A percentile compares a stretch with the other conserved stretches of the same genome.
Conservation (phyloP, 225 moss, liverwort and hornwort species). For the Pleurozium schreberi region DNA sequence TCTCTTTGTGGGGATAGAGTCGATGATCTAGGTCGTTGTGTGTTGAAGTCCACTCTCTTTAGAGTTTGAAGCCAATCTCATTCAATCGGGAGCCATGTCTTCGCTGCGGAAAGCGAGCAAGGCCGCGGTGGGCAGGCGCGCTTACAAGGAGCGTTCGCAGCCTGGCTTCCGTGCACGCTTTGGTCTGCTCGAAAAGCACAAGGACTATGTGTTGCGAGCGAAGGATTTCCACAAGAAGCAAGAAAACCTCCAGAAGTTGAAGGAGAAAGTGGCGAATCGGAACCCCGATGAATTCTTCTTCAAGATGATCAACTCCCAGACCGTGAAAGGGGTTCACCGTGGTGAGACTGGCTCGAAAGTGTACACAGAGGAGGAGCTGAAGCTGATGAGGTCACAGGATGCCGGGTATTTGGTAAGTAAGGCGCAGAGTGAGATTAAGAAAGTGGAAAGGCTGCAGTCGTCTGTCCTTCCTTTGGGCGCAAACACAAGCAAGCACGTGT, state of each 20-base stretch:
- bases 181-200: constrained; percentile 96
- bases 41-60: neutral
- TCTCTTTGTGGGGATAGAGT: no score
- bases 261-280: constrained; percentile 72
- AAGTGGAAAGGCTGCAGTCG: constrained; percentile 64
- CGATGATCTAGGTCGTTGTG: constrained; percentile 5
- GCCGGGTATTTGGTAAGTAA: constrained; percentile 58
- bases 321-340: constrained; percentile 66
- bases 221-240: constrained; percentile 94
- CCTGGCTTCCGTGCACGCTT: constrained; percentile 57
- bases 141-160: constrained; percentile 96
- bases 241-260: constrained; percentile 44
- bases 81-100: constrained; percentile 26
- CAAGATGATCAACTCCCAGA: constrained; percentile 75
- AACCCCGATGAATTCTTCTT: constrained; percentile 98
- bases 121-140: constrained; percentile 55
- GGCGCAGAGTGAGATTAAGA: constrained; percentile 77
- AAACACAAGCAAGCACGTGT: constrained; percentile 49
- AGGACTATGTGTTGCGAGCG: constrained; percentile 92
- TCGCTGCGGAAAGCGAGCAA: constrained; percentile 79
- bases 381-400: constrained; percentile 73
- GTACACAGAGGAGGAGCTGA: constrained; percentile 61
- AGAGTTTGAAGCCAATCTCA: neutral
- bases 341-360: constrained; percentile 30
- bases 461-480: constrained; percentile 32